Evolutionary conservation across 108 stramenopile genomes (phyloP).

Genomic region (Conticribra guillardii): DNA sequence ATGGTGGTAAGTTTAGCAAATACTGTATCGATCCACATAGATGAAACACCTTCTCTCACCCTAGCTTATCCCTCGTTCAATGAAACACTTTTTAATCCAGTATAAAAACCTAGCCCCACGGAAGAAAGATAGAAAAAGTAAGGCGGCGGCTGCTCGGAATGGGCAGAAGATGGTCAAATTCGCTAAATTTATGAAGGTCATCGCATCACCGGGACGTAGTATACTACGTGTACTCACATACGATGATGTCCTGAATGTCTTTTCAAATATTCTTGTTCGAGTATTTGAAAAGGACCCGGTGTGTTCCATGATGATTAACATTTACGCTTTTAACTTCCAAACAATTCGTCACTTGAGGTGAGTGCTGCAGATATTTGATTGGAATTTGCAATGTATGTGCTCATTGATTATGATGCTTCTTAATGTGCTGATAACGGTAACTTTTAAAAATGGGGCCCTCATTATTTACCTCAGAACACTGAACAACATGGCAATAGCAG

Average conservation of each 20-base stretch:
- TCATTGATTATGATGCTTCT: constrained; percentile 27
- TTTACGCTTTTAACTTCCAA: constrained; percentile 63
- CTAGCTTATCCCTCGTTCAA: neutral
- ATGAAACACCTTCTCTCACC: neutral
- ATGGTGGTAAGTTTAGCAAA: constrained; percentile 50
- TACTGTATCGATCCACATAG: neutral
- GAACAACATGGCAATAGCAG: constrained; percentile 77
- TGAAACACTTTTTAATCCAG: constrained; percentile 13
- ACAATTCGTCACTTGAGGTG: constrained; percentile 55
- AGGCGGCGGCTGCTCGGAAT: constrained; percentile 70
- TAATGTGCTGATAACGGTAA: too few species aligned
- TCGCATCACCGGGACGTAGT: constrained; percentile 74
- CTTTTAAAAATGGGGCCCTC: too few species aligned
- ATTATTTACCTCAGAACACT: constrained; percentile 78
- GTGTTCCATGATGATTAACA: constrained; percentile 71
- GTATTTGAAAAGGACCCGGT: constrained; percentile 66
- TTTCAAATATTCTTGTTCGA: constrained; percentile 29
- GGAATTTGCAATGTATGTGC: too few species aligned
- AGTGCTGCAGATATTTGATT: too few species aligned
- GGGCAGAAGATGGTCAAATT: constrained; percentile 66
- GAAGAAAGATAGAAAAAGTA: constrained; percentile 44
- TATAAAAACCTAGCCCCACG: constrained; percentile 64
- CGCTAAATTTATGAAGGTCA: constrained; percentile 59
- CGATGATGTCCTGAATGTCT: constrained; percentile 60
- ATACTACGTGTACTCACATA: constrained; percentile 58